Evolutionary conservation across 208 protist genomes (phyloP), one percentile per base, ranked within the genome.

Genomic region (Herpetomonas tarakana): DNA sequence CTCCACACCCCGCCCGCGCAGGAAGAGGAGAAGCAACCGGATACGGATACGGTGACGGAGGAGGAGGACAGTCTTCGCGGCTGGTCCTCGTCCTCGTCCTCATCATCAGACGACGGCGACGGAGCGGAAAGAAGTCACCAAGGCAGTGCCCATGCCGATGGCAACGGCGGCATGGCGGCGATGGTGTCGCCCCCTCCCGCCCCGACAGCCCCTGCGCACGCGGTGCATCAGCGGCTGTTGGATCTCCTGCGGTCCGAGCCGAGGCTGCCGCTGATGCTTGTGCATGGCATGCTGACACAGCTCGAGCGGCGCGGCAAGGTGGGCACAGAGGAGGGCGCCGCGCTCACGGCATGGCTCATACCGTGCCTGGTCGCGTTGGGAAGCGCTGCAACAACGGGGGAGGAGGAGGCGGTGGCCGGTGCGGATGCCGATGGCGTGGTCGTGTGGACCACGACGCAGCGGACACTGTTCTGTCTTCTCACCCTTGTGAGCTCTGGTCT

Each of bases 231-330:
- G 6, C 35, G 35, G 35, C 9, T 55, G 27, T 28, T 68, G 25
- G 38, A 44, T 2, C 19, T 65, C 1, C 11, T 81, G 47, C 47
- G 53, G 0, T 21, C 55, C 24, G 78, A 84, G 49, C 47, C 66
- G 45, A 68, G 74, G 19, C 39, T 83, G n/a, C 50, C 58, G 39
- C 74, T 86, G 72, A 45, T 69, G 18, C 65, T 86, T 1, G 39
- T 61, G 11, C 76, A 86, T 58, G 64, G 58, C 4, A 41, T 68
- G 41, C 50, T 83, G 27, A 26, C 72, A 35, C 65, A 75, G 65
- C 69, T 79, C 1, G 71, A 82, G 58, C 71, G 80, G 3, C 58
- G 68, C 16, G 71, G 62, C 6, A 61, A 51, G 24, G 64, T 81
- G 26, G 67, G 62, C 26, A 41, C 52, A 14, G 76, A 80, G 44